Evolutionary conservation across 495 filamentous ascomycete genomes (phyloP).

Genomic region (Sphaerosporella brunnea): DNA sequence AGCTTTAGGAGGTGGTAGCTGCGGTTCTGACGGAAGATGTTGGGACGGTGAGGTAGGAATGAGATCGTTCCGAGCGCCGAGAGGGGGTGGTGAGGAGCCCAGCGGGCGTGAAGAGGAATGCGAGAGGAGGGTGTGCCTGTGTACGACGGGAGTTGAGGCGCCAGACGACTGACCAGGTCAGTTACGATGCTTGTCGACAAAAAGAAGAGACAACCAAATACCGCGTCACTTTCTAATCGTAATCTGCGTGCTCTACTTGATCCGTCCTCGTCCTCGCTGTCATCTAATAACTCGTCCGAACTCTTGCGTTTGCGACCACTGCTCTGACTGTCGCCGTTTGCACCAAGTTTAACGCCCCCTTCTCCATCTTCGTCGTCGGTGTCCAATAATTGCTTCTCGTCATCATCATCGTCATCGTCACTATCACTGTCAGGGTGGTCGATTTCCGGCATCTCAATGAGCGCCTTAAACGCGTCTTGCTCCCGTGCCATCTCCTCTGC

Average conservation of each 20-base stretch:
- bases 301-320: constrained; percentile 37
- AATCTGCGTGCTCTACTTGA: constrained; percentile 48
- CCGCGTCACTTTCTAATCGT: constrained; percentile 27
- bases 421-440: constrained; percentile 49
- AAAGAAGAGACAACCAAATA: constrained; percentile 7
- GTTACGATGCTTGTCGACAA: constrained; percentile 10
- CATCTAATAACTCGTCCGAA: constrained; percentile 38
- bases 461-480: constrained; percentile 59
- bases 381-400: constrained; percentile 27
- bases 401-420: constrained; percentile 31
- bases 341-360: constrained; percentile 23
- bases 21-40: constrained; percentile 41
- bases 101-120: constrained; percentile 43
- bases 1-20: constrained; percentile 37
- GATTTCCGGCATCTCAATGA: constrained; percentile 78
- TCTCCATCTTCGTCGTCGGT: constrained; percentile 27
- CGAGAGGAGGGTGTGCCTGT: constrained; percentile 35
- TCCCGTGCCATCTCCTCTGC: constrained; percentile 65
- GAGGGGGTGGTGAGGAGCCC: constrained; percentile 27
- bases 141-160: constrained; percentile 36
- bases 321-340: constrained; percentile 42
- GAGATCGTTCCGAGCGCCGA: constrained; percentile 30
- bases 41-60: constrained; percentile 37
- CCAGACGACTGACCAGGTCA: constrained; percentile 37
- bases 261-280: constrained; percentile 41